These are phyloP conservation scores for Emericellopsis atlantica DNA, from an alignment of 2,329 filamentous ascomycete species.

Conservation along the genomic window DNA sequence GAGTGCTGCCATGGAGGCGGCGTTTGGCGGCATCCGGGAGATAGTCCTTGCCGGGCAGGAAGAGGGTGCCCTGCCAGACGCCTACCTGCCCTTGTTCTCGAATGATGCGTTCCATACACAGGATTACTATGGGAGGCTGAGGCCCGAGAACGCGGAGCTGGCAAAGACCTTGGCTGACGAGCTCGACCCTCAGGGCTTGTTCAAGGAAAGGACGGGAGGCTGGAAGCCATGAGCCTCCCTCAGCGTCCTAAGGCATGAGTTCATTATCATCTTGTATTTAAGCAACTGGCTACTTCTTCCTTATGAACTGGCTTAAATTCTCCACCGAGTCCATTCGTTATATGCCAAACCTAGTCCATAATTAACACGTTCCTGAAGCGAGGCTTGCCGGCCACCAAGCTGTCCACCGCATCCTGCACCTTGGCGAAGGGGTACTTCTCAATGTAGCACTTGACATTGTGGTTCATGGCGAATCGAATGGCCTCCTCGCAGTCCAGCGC, in stretches of 20 bases:
- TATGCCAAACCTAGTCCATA: slow-evolving; percentile 15
- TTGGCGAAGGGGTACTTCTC: slow-evolving; percentile 50
- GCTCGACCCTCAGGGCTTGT: slow-evolving; percentile 24
- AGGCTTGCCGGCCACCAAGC: slow-evolving; percentile 25
- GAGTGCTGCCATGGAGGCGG: not conserved
- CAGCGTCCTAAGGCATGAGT: not conserved
- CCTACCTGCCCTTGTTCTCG: slow-evolving; percentile 26
- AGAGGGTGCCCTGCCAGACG: slow-evolving; percentile 18
- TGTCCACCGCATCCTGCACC: slow-evolving; percentile 29
- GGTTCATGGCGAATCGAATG: slow-evolving; percentile 48
- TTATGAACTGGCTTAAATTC: not conserved
- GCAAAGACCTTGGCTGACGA: slow-evolving; percentile 18
- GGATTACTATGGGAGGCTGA: slow-evolving; percentile 27
- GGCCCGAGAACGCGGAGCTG: slow-evolving; percentile 17
- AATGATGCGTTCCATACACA: slow-evolving; percentile 27
- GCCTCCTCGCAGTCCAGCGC: slow-evolving; percentile 53
- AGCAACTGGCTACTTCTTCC: not conserved
- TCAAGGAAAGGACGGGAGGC: slow-evolving; percentile 22
- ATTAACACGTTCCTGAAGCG: slow-evolving; percentile 31
- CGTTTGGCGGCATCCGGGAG: slow-evolving; percentile 3
- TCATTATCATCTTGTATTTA: not conserved
- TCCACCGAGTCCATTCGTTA: not conserved
- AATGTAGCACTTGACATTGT: slow-evolving; percentile 51
- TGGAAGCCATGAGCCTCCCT: slow-evolving; percentile 16
- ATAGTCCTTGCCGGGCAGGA: slow-evolving; percentile 11